Evolutionary conservation across 345 rosid species (phyloP).

Genomic region (Populus nigra): DNA sequence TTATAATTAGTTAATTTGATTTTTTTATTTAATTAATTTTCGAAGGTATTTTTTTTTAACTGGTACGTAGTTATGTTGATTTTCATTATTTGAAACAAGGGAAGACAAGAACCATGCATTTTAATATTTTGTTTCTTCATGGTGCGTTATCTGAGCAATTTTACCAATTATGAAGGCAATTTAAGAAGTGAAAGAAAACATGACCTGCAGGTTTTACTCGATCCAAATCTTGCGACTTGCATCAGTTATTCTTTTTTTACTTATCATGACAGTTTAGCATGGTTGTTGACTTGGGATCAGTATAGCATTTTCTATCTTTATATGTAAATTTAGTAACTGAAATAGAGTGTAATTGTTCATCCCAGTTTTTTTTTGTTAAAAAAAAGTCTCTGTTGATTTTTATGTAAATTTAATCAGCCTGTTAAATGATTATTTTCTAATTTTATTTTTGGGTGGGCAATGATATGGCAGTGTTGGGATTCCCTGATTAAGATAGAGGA

Average conservation of each 20-base stretch:
- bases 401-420: not conserved
- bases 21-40: too few relatives aligned
- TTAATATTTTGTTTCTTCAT: too few relatives aligned
- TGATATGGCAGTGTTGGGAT: too few relatives aligned
- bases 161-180: too few relatives aligned
- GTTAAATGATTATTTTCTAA: not conserved
- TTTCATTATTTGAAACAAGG: too few relatives aligned
- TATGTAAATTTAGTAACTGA: not conserved
- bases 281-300: not conserved
- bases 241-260: not conserved
- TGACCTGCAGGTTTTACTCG: too few relatives aligned
- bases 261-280: not conserved
- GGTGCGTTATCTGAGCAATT: too few relatives aligned
- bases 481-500: too few relatives aligned
- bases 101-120: too few relatives aligned
- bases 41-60: too few relatives aligned
- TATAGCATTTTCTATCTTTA: not conserved
- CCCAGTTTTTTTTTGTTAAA: not conserved
- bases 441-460: not conserved
- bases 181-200: too few relatives aligned
- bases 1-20: too few relatives aligned
- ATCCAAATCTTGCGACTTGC: constrained; percentile 5
- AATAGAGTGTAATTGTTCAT: not conserved
- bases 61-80: fast-evolving
- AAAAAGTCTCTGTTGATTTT: not conserved